Conservation (phyloP, 345 rosid species). For the Hibiscus syriacus region DNA sequence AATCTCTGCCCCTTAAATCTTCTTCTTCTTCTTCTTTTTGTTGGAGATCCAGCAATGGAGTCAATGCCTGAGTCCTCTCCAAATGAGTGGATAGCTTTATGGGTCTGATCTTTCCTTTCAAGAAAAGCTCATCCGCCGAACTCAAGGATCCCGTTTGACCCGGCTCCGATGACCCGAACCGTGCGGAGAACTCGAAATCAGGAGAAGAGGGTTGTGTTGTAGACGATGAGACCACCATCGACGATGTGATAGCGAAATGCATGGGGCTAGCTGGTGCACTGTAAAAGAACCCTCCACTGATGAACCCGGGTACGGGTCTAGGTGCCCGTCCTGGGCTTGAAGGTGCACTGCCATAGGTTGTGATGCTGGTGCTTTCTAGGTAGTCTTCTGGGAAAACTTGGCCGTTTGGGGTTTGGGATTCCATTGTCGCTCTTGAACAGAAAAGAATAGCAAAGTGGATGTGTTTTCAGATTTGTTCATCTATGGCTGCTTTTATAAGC, state of each 20-base stretch:
- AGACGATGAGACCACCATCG: not conserved
- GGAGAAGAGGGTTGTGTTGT: not conserved
- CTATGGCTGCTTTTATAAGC: no score
- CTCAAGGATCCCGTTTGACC: not conserved
- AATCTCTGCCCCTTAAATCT: not conserved
- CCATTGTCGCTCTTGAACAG: no score
- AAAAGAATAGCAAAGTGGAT: no score
- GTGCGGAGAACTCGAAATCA: not conserved
- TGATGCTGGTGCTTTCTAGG: not conserved
- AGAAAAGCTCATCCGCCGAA: not conserved
- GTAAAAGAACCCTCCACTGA: not conserved
- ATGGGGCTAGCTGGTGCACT: not conserved
- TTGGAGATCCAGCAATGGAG: not conserved
- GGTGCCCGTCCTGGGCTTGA: not conserved
- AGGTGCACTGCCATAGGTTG: not conserved
- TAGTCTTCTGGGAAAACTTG: not conserved
- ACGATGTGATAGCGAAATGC: not conserved
- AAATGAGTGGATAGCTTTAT: not conserved
- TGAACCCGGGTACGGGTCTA: not conserved
- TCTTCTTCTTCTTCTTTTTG: not conserved
- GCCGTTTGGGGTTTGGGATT: not conserved
- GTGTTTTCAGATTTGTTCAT: no score
- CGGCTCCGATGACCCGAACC: not conserved
- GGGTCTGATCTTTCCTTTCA: not conserved
- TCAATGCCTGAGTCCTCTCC: not conserved